These are phyloP conservation scores for Laguncularia racemosa DNA, from an alignment of 345 rosid species.

Conservation along the genomic window DNA sequence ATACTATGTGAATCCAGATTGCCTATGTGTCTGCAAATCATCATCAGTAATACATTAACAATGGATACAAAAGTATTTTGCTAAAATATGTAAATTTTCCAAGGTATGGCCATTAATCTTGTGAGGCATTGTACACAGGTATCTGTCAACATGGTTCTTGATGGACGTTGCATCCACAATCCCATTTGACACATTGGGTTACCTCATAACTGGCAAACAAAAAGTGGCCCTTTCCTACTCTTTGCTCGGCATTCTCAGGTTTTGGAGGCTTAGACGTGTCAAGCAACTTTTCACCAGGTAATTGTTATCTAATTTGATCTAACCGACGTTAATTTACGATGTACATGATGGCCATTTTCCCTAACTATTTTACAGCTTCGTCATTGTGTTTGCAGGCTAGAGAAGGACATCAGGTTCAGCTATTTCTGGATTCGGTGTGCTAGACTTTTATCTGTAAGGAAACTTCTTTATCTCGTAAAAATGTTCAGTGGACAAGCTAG, in stretches of 20 bases:
- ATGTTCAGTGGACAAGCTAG: neutral
- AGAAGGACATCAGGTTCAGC: conserved; percentile 85
- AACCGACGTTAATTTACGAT: neutral
- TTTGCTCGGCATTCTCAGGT: conserved; percentile 63
- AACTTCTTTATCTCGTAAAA: neutral
- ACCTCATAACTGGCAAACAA: conserved; percentile 48
- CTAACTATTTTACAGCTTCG: neutral
- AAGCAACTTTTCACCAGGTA: conserved; percentile 83
- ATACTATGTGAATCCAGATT: too few species aligned
- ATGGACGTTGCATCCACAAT: conserved; percentile 95
- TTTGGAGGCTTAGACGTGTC: conserved; percentile 80
- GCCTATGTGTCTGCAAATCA: too few species aligned
- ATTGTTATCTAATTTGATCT: neutral
- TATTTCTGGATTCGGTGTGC: conserved; percentile 76
- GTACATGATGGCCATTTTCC: neutral
- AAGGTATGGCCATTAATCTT: neutral
- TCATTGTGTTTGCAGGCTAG: conserved; percentile 40
- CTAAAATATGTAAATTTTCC: neutral
- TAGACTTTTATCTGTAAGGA: conserved; percentile 57
- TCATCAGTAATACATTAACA: neutral
- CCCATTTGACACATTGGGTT: conserved; percentile 64
- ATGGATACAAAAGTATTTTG: neutral
- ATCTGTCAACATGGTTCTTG: conserved; percentile 81
- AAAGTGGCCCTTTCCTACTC: conserved; percentile 41
- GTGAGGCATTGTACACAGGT: conserved; percentile 25